Base-by-base conservation (phyloP, 495 filamentous ascomycete genomes). In the Aspergillus haitiensis region DNA sequence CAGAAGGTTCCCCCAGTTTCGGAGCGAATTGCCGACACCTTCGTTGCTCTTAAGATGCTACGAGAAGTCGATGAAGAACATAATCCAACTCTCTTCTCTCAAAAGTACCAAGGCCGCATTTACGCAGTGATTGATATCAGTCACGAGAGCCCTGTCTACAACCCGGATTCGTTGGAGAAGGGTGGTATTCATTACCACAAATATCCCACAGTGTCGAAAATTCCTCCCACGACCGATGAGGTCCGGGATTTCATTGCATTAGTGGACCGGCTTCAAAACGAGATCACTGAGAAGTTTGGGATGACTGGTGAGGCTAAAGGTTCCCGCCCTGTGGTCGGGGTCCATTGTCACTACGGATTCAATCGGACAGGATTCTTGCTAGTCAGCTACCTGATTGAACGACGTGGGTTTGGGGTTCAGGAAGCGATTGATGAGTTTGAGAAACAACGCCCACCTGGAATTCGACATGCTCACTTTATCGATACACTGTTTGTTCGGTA, bases 291-390 rank as follows among this genome's bases (percentile, higher is more conserved):
- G n/a, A 61, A 64, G 61, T 67, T 70, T 58, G 70, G 72, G 53
- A 74, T 72, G 58, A 40, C 67, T 4, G 81, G 79, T 21, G 79
- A 82, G 16, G 75, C 78, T 7, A 73, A 83, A 52, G 35, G 60
- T 32, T 70, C 77, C n/a, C 79, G 78, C 6, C 78, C 74, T 6
- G 71, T 76, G 10, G 81, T 97, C 48, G 93, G 88, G 11, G 91
- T 96, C 1, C 93, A 98, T 69, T 97, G 93, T 66, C 93, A 98
- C 66, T 97, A 98, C 62, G 93, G 93, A 0, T 96, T 91, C 75
- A 96, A 96, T 67, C 84, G 92, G 36, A 96, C 92, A 0, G 92
- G 93, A 2, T 96, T 93, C 68, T 87, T 97, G 67, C 86, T 98
- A 36, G 87, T 88, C n/a, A 91, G 86, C 65, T 98, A 98, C 64